phyloP scores from a whole-genome alignment of 2,329 filamentous ascomycete species.

The Diaporthe vaccinii region DNA sequence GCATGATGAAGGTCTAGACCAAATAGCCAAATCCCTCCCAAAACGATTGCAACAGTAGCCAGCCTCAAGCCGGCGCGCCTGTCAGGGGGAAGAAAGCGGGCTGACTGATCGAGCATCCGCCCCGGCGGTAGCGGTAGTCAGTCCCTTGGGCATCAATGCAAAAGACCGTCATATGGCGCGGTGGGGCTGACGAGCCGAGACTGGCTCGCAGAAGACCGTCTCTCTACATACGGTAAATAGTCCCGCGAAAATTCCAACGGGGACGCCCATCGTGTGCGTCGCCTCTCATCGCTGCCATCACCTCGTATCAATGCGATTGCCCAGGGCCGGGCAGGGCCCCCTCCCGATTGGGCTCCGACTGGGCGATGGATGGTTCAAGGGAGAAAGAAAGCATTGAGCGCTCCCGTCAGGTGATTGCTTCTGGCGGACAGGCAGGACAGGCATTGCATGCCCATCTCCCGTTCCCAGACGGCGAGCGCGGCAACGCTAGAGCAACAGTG shows the following conservation, averaged over 20 bases:
- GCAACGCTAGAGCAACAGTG: conserved; percentile 29
- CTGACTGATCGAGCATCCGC: conserved; percentile 25
- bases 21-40: background rate
- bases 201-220: conserved; percentile 29
- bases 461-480: conserved; percentile 34
- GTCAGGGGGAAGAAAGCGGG: conserved; percentile 5
- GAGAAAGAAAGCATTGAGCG: conserved; percentile 14
- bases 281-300: background rate
- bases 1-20: background rate
- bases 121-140: conserved; percentile 31
- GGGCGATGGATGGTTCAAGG: background rate
- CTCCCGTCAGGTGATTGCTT: conserved; percentile 20
- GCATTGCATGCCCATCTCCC: conserved; percentile 27
- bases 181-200: conserved; percentile 38
- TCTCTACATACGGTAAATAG: conserved; percentile 10
- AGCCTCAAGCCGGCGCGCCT: conserved; percentile 7
- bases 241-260: conserved; percentile 7
- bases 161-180: conserved; percentile 35
- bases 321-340: background rate
- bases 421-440: background rate
- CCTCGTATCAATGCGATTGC: background rate
- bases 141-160: conserved; percentile 41
- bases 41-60: background rate
- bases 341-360: background rate
- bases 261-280: background rate